Base-by-base conservation (phyloP, 306 rosid species). In the Oxytropis ochrocephala region DNA sequence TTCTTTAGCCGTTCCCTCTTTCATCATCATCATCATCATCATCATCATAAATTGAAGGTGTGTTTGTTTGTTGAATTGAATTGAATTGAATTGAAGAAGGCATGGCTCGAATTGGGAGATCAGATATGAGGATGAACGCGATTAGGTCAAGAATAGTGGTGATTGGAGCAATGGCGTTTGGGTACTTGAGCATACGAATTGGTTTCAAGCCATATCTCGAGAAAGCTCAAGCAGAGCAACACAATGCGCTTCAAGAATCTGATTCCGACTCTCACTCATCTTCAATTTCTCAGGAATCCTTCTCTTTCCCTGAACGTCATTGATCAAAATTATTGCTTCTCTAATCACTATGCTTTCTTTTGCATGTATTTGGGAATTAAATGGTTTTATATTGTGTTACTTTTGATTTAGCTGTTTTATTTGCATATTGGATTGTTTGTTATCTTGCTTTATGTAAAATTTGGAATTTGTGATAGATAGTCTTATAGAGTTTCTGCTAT, bases 111-210 rank as follows among this genome's bases (percentile, higher is more conserved):
- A 59, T 52, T 73, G 78, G 41, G 41, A 63, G 50, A 56, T 64
- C 85, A 64, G 81, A 78, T 72, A 55, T 74, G 94, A 86, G 63
- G 81, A 61, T 72, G 90, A 93, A 90, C 46, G 91, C 94, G 55
- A 67, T 84, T 59, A 82, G 97, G 79, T 93, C 97, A 24, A 86
- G 82, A 13, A 70, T 93, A 48, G 97, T 93, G 74, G 97, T 93
- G 65, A n/a, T 93, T 27, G 97, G 98, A 77, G 84, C 97, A 11
- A 11, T 90, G 56, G 96, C 94, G 7, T 93, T 93, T 55, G 98
- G 98, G 8, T 93, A 86, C 73, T 75, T 93, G 11, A 93, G 85
- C 67, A 4, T 90, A 0, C 90, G 76, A 17, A 84, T 93, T 30
- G 97, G 89, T 8, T 86, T 90, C 81, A 88, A 86, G 63, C 89